phyloP scores from a whole-genome alignment of 495 filamentous ascomycete species.

The Tetracladium marchalianum region DNA sequence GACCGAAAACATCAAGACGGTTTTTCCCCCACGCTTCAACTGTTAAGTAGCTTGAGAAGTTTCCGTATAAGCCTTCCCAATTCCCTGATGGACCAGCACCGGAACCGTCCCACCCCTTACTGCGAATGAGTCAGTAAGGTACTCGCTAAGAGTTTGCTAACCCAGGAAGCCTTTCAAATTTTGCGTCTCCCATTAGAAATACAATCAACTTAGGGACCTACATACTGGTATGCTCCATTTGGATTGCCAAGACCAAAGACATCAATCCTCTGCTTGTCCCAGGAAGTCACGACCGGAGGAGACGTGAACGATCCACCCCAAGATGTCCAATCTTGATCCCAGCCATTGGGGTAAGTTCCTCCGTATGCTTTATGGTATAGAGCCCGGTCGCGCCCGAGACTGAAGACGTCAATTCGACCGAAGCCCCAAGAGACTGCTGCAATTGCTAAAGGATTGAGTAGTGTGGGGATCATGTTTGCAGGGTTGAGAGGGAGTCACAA shows the following conservation, averaged over 20 bases:
- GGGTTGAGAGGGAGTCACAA: too few relatives aligned
- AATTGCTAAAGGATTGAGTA: too few relatives aligned
- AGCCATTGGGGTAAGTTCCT: background rate
- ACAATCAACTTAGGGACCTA: too few relatives aligned
- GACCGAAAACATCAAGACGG: conserved; percentile 26
- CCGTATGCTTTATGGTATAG: background rate
- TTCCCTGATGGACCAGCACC: conserved; percentile 20
- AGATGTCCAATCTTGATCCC: conserved; percentile 16
- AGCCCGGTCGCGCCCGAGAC: conserved; percentile 25
- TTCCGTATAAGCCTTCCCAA: conserved; percentile 20
- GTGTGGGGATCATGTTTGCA: too few relatives aligned
- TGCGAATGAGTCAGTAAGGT: too few relatives aligned
- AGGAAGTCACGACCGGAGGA: conserved; percentile 11
- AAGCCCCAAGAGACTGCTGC: conserved; percentile 16
- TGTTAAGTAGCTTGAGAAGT: conserved; percentile 10
- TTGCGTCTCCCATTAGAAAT: too few relatives aligned
- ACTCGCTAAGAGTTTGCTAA: too few relatives aligned
- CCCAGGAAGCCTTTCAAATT: too few relatives aligned
- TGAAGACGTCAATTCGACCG: conserved; percentile 18
- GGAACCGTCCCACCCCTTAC: conserved; percentile 11
- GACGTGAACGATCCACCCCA: conserved; percentile 17
- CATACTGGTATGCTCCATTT: conserved; percentile 21
- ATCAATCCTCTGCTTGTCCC: conserved; percentile 20
- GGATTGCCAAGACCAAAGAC: conserved; percentile 20
- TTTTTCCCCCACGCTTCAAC: conserved; percentile 14